Evolutionary conservation across 208 protist genomes (phyloP).

Genomic region (Acanthamoeba lenticulata): DNA sequence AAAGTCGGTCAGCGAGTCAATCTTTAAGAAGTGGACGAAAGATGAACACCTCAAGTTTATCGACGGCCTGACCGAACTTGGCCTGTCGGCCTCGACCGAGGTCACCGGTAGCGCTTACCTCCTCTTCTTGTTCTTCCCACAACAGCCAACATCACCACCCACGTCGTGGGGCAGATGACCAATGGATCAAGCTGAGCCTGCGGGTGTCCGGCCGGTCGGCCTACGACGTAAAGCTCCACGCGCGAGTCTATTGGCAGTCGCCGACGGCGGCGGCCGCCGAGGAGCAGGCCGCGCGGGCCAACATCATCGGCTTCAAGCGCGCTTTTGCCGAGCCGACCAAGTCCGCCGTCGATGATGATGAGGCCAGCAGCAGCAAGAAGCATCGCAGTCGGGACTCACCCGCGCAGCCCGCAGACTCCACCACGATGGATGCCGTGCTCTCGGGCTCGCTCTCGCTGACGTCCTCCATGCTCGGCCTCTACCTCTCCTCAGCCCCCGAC

Average conservation of each 20-base stretch:
- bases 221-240: constrained; percentile 16
- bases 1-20: constrained; percentile 18
- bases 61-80: not conserved
- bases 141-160: not conserved
- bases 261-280: not conserved
- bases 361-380: too few relatives aligned
- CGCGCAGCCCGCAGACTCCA: too few relatives aligned
- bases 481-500: not conserved
- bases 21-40: constrained; percentile 35
- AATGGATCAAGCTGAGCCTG: not conserved
- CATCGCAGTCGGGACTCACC: too few relatives aligned
- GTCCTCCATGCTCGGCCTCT: constrained; percentile 9
- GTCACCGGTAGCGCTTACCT: not conserved
- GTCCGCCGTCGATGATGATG: not conserved
- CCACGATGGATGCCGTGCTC: not conserved
- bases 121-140: not conserved
- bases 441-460: constrained; percentile 4
- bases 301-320: not conserved
- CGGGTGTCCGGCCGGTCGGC: not conserved
- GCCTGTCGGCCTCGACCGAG: not conserved
- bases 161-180: not conserved
- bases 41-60: constrained; percentile 8
- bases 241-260: not conserved
- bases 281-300: not conserved
- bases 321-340: not conserved